Evolutionary conservation across 495 filamentous ascomycete genomes (phyloP).

Genomic region (Xylona heveae): DNA sequence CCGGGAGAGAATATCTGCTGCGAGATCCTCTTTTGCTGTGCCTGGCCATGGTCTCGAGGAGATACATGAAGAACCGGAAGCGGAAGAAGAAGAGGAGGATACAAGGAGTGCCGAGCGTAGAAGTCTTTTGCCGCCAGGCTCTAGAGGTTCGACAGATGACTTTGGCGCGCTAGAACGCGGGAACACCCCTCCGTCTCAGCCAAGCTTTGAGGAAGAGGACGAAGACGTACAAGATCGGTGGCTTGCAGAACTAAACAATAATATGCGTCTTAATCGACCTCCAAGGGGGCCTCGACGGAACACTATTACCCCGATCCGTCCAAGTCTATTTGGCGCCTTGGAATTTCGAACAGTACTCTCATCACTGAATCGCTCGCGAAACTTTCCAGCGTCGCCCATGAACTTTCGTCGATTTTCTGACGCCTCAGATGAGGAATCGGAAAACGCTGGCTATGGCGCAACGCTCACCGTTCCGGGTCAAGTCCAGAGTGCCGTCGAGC

Average conservation of each 20-base stretch:
- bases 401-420: conserved; percentile 53
- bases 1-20: conserved; percentile 38
- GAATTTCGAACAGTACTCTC: conserved; percentile 84
- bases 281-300: conserved; percentile 38
- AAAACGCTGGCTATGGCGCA: no score
- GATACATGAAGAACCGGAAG: conserved; percentile 29
- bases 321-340: conserved; percentile 79
- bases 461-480: no score
- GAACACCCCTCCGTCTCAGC: not conserved
- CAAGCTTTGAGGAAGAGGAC: conserved; percentile 26
- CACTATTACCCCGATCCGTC: conserved; percentile 65
- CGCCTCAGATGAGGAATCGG: no score
- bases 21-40: conserved; percentile 50
- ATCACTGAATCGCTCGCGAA: conserved; percentile 58
- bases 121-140: conserved; percentile 25
- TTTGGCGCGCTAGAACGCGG: conserved; percentile 51
- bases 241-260: conserved; percentile 69
- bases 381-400: conserved; percentile 44
- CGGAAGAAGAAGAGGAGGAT: conserved; percentile 49
- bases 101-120: conserved; percentile 23
- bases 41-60: conserved; percentile 52
- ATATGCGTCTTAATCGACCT: conserved; percentile 74
- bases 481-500: no score
- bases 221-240: conserved; percentile 49
- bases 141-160: conserved; percentile 39